These are phyloP conservation scores for Fraxinus dipetala DNA, from an alignment of 305 asterid species.

Conservation along the genomic window DNA sequence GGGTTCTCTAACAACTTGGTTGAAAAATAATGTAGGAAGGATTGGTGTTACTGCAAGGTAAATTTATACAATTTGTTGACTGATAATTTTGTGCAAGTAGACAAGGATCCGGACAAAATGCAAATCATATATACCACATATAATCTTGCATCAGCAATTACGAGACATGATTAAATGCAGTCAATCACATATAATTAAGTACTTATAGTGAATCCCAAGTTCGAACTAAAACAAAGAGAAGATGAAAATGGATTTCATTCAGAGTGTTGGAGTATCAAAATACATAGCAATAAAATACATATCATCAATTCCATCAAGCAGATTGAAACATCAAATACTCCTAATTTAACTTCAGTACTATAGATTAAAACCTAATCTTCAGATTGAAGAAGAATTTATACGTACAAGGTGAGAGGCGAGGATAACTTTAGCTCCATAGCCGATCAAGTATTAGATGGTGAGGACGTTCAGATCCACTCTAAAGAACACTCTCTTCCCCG, in stretches of 20 bases:
- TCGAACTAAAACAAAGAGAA: background rate
- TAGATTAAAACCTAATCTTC: background rate
- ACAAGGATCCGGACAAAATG: no score
- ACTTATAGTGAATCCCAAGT: no score
- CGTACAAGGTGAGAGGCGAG: constrained; percentile 38
- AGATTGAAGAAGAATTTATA: background rate
- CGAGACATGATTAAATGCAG: background rate
- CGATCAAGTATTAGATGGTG: constrained; percentile 35
- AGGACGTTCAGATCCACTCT: constrained; percentile 43
- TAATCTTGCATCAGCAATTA: no score
- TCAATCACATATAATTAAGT: no score
- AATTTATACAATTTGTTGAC: no score
- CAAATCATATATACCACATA: no score
- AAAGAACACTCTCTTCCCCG: constrained; percentile 25
- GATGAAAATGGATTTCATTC: constrained; percentile 17
- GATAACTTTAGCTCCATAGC: constrained; percentile 36
- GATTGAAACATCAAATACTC: background rate
- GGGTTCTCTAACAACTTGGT: no score
- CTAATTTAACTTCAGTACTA: background rate
- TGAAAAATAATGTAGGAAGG: background rate
- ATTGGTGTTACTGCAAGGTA: no score
- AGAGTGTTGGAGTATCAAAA: constrained; percentile 27
- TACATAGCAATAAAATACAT: background rate
- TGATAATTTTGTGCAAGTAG: no score
- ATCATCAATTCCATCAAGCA: background rate